Conservation (phyloP, 345 rosid genomes). For the Arabidopsis suecica region DNA sequence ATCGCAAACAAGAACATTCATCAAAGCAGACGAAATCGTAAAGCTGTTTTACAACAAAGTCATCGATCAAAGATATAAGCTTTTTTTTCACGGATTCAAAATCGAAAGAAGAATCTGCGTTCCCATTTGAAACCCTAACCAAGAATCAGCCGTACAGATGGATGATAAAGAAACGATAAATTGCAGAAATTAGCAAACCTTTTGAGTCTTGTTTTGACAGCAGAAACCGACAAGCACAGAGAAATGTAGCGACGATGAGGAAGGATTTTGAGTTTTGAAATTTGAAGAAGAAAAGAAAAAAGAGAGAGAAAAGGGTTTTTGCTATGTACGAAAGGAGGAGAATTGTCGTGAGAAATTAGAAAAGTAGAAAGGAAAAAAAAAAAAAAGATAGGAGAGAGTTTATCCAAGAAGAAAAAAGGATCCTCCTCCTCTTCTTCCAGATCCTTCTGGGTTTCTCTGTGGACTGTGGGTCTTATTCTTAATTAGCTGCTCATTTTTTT, state of each 20-base stretch:
- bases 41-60: background rate
- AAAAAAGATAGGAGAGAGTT: background rate
- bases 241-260: background rate
- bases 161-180: background rate
- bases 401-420: background rate
- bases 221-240: background rate
- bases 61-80: background rate
- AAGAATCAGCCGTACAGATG: background rate
- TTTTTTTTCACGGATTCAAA: background rate
- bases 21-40: background rate
- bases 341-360: constrained; percentile 25
- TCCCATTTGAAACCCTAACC: background rate
- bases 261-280: background rate
- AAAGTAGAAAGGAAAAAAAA: background rate
- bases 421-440: constrained; percentile 1
- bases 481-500: background rate
- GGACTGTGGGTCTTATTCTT: background rate
- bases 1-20: background rate
- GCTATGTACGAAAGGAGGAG: constrained; percentile 29
- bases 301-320: background rate
- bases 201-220: background rate
- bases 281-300: background rate
- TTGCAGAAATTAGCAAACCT: background rate
- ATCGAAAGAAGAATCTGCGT: background rate
- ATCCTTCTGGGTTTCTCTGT: constrained; percentile 31